phyloP scores from a whole-genome alignment of 345 rosid genomes.

The Salix brachista region DNA sequence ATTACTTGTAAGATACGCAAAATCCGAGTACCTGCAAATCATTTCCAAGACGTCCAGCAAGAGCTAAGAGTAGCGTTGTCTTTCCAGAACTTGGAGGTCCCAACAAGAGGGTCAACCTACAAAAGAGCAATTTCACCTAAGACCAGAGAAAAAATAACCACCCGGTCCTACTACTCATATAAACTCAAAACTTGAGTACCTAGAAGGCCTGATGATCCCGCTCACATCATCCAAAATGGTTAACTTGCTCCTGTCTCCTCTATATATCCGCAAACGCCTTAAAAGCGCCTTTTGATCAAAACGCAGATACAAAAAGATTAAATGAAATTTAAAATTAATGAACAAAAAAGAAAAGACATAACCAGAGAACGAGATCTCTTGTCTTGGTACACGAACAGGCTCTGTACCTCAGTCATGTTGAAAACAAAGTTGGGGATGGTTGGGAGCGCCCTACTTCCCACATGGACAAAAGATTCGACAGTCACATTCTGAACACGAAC shows the following conservation, averaged over 20 bases:
- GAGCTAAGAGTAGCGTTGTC: conserved; percentile 83
- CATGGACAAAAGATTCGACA: conserved; percentile 79
- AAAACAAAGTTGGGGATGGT: conserved; percentile 87
- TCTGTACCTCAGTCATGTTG: conserved; percentile 80
- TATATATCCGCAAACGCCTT: conserved; percentile 51
- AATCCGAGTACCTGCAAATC: conserved; percentile 58
- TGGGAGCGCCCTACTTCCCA: conserved; percentile 95
- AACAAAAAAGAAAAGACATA: not conserved
- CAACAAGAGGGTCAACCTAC: conserved; percentile 78
- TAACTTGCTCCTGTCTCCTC: conserved; percentile 65
- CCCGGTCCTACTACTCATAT: not conserved
- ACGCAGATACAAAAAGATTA: not conserved
- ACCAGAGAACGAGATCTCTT: not conserved
- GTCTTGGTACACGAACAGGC: too few relatives aligned
- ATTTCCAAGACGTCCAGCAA: conserved; percentile 80
- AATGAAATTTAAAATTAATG: not conserved
- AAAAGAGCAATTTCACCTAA: conserved; percentile 8
- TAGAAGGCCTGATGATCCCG: conserved; percentile 87
- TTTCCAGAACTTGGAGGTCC: conserved; percentile 99
- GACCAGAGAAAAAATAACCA: conserved; percentile 4
- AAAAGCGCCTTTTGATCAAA: conserved; percentile 50
- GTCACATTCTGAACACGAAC: conserved; percentile 73
- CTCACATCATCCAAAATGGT: conserved; percentile 71
- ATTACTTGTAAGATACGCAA: not conserved
- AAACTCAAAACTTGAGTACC: conserved; percentile 37